These are phyloP conservation scores for Aspergillus awamori DNA, from an alignment of 2,329 filamentous ascomycete species.

Conservation along the genomic window DNA sequence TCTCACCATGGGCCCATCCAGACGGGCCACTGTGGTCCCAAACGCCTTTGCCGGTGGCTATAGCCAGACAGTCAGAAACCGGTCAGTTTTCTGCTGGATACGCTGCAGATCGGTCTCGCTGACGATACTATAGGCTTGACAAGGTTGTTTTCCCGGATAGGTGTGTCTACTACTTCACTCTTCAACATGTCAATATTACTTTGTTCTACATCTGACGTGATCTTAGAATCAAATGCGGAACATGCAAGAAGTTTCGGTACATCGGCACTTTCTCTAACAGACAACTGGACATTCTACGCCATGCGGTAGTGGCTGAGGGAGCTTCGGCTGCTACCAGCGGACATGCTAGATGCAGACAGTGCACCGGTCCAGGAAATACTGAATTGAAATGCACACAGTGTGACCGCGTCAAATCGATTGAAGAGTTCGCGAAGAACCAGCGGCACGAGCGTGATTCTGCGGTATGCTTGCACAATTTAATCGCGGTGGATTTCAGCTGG, in stretches of 20 bases:
- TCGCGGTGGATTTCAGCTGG: not conserved
- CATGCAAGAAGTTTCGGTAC: constrained; percentile 48
- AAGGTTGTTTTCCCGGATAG: constrained; percentile 35
- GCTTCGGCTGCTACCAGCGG: constrained; percentile 20
- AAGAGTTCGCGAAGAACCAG: constrained; percentile 55
- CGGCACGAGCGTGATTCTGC: constrained; percentile 49
- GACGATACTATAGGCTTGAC: constrained; percentile 26
- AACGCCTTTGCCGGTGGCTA: constrained; percentile 31
- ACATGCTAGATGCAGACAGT: constrained; percentile 48
- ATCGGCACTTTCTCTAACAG: constrained; percentile 50
- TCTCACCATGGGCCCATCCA: not conserved
- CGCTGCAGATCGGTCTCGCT: not conserved
- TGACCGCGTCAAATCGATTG: constrained; percentile 48
- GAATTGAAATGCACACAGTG: constrained; percentile 57
- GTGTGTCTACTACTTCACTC: constrained; percentile 24
- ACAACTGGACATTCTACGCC: constrained; percentile 45
- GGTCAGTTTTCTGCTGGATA: constrained; percentile 20
- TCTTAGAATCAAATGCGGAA: constrained; percentile 50
- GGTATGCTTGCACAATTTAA: constrained; percentile 37
- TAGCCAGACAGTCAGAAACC: constrained; percentile 25
- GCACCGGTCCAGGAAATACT: constrained; percentile 44
- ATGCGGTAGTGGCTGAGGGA: constrained; percentile 26
- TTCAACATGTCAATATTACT: not conserved
- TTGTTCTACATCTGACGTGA: constrained; percentile 5
- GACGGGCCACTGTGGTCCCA: not conserved